Conservation (phyloP, 106 monocot species). For the Amphibolis antarctica region DNA sequence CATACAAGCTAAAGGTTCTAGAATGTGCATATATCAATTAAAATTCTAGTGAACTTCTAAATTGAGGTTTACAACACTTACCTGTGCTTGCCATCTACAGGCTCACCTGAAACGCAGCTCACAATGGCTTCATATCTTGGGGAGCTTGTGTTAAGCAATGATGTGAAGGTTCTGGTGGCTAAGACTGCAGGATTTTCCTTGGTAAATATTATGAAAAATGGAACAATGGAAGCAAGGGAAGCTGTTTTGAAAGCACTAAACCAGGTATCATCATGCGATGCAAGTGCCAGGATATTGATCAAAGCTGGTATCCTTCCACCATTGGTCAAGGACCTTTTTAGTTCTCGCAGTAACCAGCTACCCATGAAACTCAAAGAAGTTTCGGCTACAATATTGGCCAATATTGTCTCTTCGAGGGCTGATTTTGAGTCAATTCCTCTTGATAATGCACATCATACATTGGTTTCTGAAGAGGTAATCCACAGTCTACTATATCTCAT, state of each 20-base stretch:
- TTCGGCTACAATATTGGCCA: constrained; percentile 22
- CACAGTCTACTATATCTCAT: constrained; percentile 89
- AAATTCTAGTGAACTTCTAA: too few species aligned
- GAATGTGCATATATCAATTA: too few species aligned
- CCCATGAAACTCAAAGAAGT: constrained; percentile 16
- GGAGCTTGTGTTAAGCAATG: constrained; percentile 21
- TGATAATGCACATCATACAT: constrained; percentile 35
- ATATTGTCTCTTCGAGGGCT: constrained; percentile 16
- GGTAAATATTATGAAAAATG: constrained; percentile 47
- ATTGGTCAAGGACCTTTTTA: constrained; percentile 17
- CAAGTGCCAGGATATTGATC: constrained; percentile 13
- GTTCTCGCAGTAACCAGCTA: constrained; percentile 12
- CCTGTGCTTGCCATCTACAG: constrained; percentile 1
- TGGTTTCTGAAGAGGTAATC: constrained; percentile 76
- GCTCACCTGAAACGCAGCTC: constrained; percentile 25
- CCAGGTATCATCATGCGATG: constrained; percentile 20
- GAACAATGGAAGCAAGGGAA: constrained; percentile 17
- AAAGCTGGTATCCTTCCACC: constrained; percentile 23
- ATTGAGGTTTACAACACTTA: background rate
- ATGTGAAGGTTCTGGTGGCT: constrained; percentile 21
- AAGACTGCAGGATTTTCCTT: constrained; percentile 22
- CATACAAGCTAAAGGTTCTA: too few species aligned
- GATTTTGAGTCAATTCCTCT: constrained; percentile 45
- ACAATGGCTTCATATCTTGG: constrained; percentile 18
- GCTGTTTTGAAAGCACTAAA: constrained; percentile 21